These are phyloP conservation scores for Hyaloscypha bicolor DNA, from an alignment of 495 filamentous ascomycete genomes.

Conservation along the genomic window DNA sequence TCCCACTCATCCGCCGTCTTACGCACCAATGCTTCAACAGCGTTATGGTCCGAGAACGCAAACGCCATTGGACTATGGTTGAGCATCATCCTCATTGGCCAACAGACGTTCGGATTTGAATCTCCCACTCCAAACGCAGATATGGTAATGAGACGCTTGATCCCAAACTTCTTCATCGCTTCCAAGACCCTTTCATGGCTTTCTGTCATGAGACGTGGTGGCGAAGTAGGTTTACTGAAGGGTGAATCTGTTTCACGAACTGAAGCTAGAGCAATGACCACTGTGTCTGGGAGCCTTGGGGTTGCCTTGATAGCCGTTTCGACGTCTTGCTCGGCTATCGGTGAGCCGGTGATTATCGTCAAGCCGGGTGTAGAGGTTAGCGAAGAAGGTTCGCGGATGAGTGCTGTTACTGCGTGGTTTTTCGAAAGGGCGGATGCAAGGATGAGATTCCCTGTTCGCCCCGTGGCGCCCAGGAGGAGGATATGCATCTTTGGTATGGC, in stretches of 20 bases:
- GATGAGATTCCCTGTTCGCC: constrained; percentile 11
- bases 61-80: not conserved
- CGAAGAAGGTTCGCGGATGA: constrained; percentile 4
- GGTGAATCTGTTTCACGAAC: not conserved
- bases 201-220: constrained; percentile 13
- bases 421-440: not conserved
- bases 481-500: constrained; percentile 12
- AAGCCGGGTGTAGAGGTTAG: not conserved
- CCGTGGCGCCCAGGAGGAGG: constrained; percentile 13
- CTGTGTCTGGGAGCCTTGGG: not conserved
- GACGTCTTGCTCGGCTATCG: not conserved
- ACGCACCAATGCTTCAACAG: not conserved
- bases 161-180: constrained; percentile 11
- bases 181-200: not conserved
- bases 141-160: constrained; percentile 8
- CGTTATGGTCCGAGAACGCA: constrained; percentile 6
- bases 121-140: constrained; percentile 14
- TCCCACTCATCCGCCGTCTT: not conserved
- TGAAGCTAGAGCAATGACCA: constrained; percentile 9
- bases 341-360: constrained; percentile 2
- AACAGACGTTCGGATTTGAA: constrained; percentile 2
- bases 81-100: constrained; percentile 7
- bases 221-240: constrained; percentile 1
- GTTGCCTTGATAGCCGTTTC: constrained; percentile 1
- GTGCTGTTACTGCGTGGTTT: constrained; percentile 12